Evolutionary conservation across 2,329 filamentous ascomycete genomes (phyloP).

Genomic region (Penicillium occitanis): DNA sequence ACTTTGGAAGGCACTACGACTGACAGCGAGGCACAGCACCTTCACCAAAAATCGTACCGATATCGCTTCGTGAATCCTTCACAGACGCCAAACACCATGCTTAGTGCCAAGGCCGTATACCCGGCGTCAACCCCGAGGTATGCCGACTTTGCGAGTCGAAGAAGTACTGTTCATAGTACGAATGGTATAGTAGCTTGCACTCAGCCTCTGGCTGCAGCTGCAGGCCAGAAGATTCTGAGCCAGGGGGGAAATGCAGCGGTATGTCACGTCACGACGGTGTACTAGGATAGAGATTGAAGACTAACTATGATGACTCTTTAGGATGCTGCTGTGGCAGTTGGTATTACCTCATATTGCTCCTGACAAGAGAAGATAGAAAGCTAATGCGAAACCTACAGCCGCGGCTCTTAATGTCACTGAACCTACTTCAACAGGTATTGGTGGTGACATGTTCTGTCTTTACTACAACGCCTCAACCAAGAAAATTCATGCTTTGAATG

Average conservation of each 20-base stretch:
- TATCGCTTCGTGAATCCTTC: neutral
- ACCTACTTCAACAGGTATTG: conserved; percentile 88
- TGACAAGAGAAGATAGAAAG: neutral
- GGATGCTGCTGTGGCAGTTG: conserved; percentile 95
- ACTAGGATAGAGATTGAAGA: neutral
- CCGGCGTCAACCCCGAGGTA: conserved; percentile 45
- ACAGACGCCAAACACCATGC: neutral
- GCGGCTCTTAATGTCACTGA: conserved; percentile 93
- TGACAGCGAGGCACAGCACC: neutral
- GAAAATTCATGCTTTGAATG: conserved; percentile 83
- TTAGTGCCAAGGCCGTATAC: conserved; percentile 48
- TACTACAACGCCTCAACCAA: conserved; percentile 83
- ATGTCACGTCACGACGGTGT: conserved; percentile 49
- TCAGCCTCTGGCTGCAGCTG: conserved; percentile 84
- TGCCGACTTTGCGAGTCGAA: conserved; percentile 60
- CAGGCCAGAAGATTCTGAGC: conserved; percentile 79
- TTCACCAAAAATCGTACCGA: too few relatives aligned
- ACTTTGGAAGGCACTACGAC: neutral
- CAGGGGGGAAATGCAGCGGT: conserved; percentile 92
- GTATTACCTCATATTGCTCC: conserved; percentile 48
- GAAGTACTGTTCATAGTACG: conserved; percentile 91
- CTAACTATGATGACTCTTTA: conserved; percentile 37
- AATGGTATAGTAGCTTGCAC: conserved; percentile 88
- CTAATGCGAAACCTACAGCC: conserved; percentile 51
- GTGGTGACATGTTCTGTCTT: conserved; percentile 95